Evolutionary conservation across 2,329 filamentous ascomycete species (phyloP), one percentile per base, ranked within the genome.

Genomic region (Dothistroma pini): DNA sequence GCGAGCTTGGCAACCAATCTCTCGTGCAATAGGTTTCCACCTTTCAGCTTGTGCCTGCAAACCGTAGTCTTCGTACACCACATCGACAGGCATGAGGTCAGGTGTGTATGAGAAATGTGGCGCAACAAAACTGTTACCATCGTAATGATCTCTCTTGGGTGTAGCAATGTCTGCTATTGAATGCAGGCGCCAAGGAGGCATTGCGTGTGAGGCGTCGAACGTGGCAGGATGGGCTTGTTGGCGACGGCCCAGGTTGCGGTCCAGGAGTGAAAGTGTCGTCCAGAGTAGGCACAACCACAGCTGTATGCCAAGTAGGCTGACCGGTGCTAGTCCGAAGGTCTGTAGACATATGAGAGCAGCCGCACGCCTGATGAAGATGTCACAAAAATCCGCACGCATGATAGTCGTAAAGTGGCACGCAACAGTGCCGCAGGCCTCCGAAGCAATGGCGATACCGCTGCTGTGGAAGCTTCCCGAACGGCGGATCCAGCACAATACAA

Each of bases 21-120:
- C 22, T 41, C 16, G 19, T n/a, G 31, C 19, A 11, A 58, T 35
- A 6, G 29, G 14, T 22, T 19, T 19, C 58, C 58, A 60, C 22
- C 1, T 51, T 4, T 4, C 7, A 19, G 19, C 4, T 31, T 52
- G 31, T 8, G 16, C 11, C 21, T 54, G 7, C 34, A 31, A 31
- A 21, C 47, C 54, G n/a, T 54, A 50, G 16, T 50, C 31, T 6
- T 14, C 22, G 34, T 55, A 56, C 12, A 44, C 54, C 12, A 21
- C n/a, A 7, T 34, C 34, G 25, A 52, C 47, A 3, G 35, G n/a
- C 14, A 51, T 54, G 11, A 64, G 60, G 8, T 19, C 47, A 16
- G 63, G 63, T 0, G 60, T 61, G 9, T 16, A 21, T 2, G 55
- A 22, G 29, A 63, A 65, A 56, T 65, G 57, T 34, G 60, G 52